These are phyloP conservation scores for Carallia pectinifolia DNA, from an alignment of 345 rosid genomes.

Conservation along the genomic window DNA sequence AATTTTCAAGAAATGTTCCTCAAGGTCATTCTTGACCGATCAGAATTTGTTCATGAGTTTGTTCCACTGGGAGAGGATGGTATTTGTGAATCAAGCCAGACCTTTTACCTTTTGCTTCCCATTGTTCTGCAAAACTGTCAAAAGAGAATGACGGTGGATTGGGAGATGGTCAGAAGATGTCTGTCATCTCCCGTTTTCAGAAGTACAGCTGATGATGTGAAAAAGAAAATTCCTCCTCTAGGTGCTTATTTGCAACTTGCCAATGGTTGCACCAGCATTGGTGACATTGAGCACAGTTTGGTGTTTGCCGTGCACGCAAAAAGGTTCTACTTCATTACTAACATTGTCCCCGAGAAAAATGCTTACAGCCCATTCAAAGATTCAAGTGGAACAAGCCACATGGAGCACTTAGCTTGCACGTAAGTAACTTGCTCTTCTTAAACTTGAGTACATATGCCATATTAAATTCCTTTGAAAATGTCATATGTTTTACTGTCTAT, in stretches of 20 bases:
- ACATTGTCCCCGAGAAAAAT: slow-evolving; percentile 43
- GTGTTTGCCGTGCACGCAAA: slow-evolving; percentile 57
- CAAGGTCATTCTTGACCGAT: slow-evolving; percentile 67
- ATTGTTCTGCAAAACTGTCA: slow-evolving; percentile 32
- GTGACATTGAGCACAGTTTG: slow-evolving; percentile 72
- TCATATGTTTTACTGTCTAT: slow-evolving; percentile 2
- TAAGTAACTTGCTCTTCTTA: slow-evolving; percentile 41
- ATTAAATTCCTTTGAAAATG: slow-evolving; percentile 16
- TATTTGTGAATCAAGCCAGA: slow-evolving; percentile 36
- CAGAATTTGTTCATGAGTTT: slow-evolving; percentile 46
- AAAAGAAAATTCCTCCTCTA: slow-evolving; percentile 31
- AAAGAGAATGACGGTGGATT: slow-evolving; percentile 46
- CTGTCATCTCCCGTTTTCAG: slow-evolving; percentile 73
- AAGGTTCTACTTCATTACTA: slow-evolving; percentile 53
- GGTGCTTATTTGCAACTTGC: slow-evolving; percentile 46
- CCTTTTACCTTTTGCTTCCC: slow-evolving; percentile 85
- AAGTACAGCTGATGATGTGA: slow-evolving; percentile 32
- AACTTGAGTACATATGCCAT: slow-evolving; percentile 4
- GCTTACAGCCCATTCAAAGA: slow-evolving; percentile 45
- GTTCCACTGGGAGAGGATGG: slow-evolving; percentile 53
- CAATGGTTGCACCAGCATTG: slow-evolving; percentile 50
- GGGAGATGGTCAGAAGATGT: slow-evolving; percentile 64
- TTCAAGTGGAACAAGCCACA: slow-evolving; percentile 41
- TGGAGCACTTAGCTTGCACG: slow-evolving; percentile 44
- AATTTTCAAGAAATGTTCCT: slow-evolving; percentile 78